Percentiles rank a stretch among this genome's conserved stretches.
Evolutionary conservation across 768 basidiomycete genomes (phyloP).

Genomic region (Pisolithus sp.): DNA sequence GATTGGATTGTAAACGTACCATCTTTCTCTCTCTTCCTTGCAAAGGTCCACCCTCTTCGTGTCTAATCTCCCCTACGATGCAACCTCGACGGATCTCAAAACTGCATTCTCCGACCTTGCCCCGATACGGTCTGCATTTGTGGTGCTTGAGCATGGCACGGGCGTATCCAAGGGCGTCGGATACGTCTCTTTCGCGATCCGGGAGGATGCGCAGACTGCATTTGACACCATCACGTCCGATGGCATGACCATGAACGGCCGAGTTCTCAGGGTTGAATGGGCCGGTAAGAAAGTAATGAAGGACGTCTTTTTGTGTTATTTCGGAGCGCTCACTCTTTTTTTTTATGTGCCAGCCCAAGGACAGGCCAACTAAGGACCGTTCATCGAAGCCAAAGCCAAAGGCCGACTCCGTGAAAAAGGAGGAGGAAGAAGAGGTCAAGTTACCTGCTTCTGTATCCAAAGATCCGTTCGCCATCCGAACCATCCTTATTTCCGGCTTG

Average conservation of each 20-base stretch:
- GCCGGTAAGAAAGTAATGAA: slow-evolving; percentile 71
- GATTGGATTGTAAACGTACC: neutral
- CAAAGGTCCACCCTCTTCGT: slow-evolving; percentile 85
- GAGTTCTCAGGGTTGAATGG: slow-evolving; percentile 73
- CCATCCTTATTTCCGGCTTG: slow-evolving; percentile 71
- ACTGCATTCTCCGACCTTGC: slow-evolving; percentile 95
- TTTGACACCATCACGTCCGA: slow-evolving; percentile 59
- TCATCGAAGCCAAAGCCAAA: slow-evolving; percentile 24
- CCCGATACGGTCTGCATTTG: slow-evolving; percentile 89
- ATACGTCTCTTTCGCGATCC: slow-evolving; percentile 87
- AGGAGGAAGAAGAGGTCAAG: slow-evolving; percentile 29
- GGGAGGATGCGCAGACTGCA: slow-evolving; percentile 79
- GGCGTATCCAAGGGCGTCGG: slow-evolving; percentile 90
- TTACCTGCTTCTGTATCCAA: slow-evolving; percentile 32
- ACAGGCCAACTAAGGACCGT: slow-evolving; percentile 23
- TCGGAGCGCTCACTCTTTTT: neutral
- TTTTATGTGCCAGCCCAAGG: slow-evolving; percentile 35
- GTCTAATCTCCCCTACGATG: slow-evolving; percentile 85
- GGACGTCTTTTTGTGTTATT: too few relatives aligned
- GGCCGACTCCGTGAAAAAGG: slow-evolving; percentile 26
- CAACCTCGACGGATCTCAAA: slow-evolving; percentile 84
- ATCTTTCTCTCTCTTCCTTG: neutral
- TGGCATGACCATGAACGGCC: slow-evolving; percentile 58
- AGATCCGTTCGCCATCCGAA: slow-evolving; percentile 82
- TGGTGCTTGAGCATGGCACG: slow-evolving; percentile 74